Conservation (phyloP, 257 asterid species). For the Solanum clarkiae region DNA sequence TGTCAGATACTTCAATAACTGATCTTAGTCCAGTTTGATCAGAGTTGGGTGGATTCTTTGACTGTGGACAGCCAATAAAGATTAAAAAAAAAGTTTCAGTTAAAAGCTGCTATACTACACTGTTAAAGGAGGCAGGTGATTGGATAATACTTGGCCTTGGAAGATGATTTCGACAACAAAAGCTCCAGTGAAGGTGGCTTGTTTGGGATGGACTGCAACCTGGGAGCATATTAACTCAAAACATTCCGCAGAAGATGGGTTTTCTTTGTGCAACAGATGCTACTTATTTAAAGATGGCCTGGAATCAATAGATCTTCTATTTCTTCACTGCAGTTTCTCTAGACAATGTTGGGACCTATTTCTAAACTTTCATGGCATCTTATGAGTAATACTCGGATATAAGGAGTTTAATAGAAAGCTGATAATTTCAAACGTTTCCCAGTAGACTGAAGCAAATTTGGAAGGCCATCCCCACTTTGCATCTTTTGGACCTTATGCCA, state of each 20-base stretch:
- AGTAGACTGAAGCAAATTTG: background rate
- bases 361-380: background rate
- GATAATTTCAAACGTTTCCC: background rate
- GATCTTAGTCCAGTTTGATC: background rate
- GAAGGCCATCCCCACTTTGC: background rate
- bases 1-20: background rate
- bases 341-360: background rate
- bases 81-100: background rate
- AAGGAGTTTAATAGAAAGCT: background rate
- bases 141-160: background rate
- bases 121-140: background rate
- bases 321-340: background rate
- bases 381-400: background rate
- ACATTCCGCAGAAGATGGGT: background rate
- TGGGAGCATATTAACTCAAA: background rate
- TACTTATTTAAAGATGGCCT: background rate
- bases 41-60: background rate
- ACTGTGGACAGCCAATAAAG: background rate
- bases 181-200: background rate
- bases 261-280: background rate
- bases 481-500: background rate
- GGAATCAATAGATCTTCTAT: background rate
- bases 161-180: background rate
- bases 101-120: background rate
- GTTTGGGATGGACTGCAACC: background rate